phyloP scores from a whole-genome alignment of 768 basidiomycete genomes.

The Trametes elegans region DNA sequence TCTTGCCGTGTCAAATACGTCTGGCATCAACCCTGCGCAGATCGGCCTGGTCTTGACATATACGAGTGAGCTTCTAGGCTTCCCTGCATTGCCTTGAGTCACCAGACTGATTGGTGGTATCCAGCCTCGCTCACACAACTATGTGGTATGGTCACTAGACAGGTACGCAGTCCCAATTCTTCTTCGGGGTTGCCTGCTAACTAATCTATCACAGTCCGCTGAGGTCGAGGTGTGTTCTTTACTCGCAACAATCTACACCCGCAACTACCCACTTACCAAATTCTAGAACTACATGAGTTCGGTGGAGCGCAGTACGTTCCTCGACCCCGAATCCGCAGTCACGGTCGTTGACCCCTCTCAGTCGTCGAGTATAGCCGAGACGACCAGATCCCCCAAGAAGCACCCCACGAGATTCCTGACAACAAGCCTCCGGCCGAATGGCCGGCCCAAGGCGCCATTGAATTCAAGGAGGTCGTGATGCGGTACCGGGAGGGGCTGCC shows the following conservation, averaged over 20 bases:
- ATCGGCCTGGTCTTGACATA: constrained; percentile 74
- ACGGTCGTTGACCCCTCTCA: constrained; percentile 13
- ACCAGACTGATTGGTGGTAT: not conserved
- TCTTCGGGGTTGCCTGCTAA: not conserved
- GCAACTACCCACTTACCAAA: too few relatives aligned
- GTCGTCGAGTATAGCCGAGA: constrained; percentile 54
- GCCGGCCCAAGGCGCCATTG: constrained; percentile 60
- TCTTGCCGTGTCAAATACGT: constrained; percentile 55
- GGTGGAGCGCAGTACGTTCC: constrained; percentile 50
- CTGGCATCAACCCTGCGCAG: constrained; percentile 60
- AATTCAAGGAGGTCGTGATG: constrained; percentile 59
- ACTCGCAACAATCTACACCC: too few relatives aligned
- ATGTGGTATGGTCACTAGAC: constrained; percentile 53
- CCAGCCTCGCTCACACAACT: constrained; percentile 50
- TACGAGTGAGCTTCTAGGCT: constrained; percentile 39
- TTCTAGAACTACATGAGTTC: constrained; percentile 62
- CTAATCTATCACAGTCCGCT: constrained; percentile 34
- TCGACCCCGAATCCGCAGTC: too few relatives aligned
- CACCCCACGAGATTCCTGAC: constrained; percentile 56
- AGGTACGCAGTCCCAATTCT: constrained; percentile 24
- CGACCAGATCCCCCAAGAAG: constrained; percentile 59
- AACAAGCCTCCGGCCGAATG: constrained; percentile 56
- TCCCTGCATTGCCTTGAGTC: too few relatives aligned
- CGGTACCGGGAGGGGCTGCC: constrained; percentile 72
- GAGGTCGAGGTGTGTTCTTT: constrained; percentile 65